phyloP scores from a whole-genome alignment of 164 flowering plant species.

The Warburgia ugandensis region DNA sequence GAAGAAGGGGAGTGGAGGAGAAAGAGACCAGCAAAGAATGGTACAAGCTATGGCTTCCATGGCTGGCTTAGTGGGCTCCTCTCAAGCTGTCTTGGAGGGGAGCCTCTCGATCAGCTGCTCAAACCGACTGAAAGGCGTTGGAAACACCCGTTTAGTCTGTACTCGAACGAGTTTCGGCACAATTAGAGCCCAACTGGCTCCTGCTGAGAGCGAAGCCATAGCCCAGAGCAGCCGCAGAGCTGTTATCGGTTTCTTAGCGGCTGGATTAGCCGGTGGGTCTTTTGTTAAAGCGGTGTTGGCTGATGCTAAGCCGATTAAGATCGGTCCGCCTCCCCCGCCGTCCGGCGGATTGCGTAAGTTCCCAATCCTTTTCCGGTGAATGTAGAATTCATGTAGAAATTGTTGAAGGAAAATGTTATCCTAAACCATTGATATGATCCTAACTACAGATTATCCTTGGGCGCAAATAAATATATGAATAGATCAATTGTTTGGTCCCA shows the following conservation, averaged over 20 bases:
- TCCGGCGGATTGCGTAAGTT: conserved; percentile 92
- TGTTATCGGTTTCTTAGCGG: conserved; percentile 63
- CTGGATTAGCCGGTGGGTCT: conserved; percentile 60
- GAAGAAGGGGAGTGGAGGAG: neutral
- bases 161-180: conserved; percentile 26
- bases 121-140: conserved; percentile 29
- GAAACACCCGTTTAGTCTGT: conserved; percentile 22
- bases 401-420: neutral
- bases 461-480: no score
- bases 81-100: conserved; percentile 70
- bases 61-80: conserved; percentile 61
- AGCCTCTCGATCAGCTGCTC: conserved; percentile 51
- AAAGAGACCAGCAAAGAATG: conserved; percentile 25
- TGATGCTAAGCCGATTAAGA: conserved; percentile 56
- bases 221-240: conserved; percentile 72
- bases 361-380: neutral
- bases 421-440: no score
- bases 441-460: neutral
- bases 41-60: conserved; percentile 94
- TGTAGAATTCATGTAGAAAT: neutral
- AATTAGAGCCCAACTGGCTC: conserved; percentile 53
- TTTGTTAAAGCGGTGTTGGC: conserved; percentile 74
- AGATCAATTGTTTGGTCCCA: no score
- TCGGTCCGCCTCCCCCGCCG: conserved; percentile 89
- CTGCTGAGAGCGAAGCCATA: conserved; percentile 26